Evolutionary conservation across 2,329 filamentous ascomycete genomes (phyloP), one percentile per base, ranked within the genome.

Genomic region (Hypoxylon sp.): DNA sequence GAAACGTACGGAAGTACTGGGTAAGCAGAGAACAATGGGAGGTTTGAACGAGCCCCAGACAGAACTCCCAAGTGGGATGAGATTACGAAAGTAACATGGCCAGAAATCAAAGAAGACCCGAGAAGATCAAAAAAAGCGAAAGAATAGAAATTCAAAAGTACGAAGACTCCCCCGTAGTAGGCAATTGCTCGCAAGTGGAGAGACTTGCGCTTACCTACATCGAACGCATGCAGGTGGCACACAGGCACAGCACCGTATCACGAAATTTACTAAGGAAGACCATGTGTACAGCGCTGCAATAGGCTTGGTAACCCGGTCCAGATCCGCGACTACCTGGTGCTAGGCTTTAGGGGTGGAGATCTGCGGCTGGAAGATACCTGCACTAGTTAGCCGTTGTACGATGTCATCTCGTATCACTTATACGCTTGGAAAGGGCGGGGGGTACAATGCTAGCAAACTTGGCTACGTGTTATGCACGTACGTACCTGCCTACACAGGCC

Each of bases 361-460:
- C 21, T 59, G 59, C 62, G 67, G 62, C 55, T 67, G 39, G 58
- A 27, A 52, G 13, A 32, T 61, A 39, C 56, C 48, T 44, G 29
- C 39, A 21, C 27, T 39, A 53, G 48, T 62, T 65, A 60, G 55
- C 29, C 46, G 13, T 37, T 60, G 52, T 63, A 57, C 63, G 27
- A 50, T 24, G 42, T 48, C 44, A 62, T 58, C 66, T 69, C 66
- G 66, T 69, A 69, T 69, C 56, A 29, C 31, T 31, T 17, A 2
- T 48, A 61, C 6, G 29, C 29, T 21, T 27, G 46, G 19, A 19
- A 56, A 29, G 37, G 7, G 19, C 3, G 50, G 58, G 24, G 47
- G 35, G 15, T 50, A 19, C 52, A 19, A 54, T 27, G 24, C 51
- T 31, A 50, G 47, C 35, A 66, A 52, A 46, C 31, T 54, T 46